Evolutionary conservation across 768 basidiomycete genomes (phyloP), one percentile per base, ranked within the genome.

Genomic region (Tylopilus felleus): DNA sequence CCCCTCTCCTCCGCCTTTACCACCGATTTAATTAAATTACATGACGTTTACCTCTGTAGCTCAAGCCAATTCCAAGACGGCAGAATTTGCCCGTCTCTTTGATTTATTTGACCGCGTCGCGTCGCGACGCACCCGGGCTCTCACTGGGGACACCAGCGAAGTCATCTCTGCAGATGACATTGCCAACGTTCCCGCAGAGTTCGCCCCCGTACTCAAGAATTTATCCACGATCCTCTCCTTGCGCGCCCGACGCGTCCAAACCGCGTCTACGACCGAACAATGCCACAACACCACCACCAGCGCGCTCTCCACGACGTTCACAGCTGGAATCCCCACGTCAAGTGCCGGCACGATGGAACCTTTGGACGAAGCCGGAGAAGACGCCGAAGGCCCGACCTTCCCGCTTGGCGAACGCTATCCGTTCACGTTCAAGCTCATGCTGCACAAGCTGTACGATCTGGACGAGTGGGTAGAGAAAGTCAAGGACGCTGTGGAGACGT

Each of bases 371-470:
- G 54, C 60, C 14, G 62, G 65, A 19, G 62, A 62, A 43, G 65
- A 66, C 1, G 38, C 51, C 13, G 68, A 70, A 43, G 73, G 61
- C 1, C 71, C 70, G 2, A 71, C 71, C 35, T 83, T 83, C 53
- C 79, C 78, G 5, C 63, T 77, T 6, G 59, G 33, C 0, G 55
- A 60, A 57, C 69, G 71, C 47, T 82, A 79, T 60, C 74, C 75
- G 17, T 86, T 86, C 70, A 85, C 80, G 31, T 86, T 86, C 74
- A 81, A 79, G 60, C 73, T 82, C 61, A 86, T 84, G 82, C 65
- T 85, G 52, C 82, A 86, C 71, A 80, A 83, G 64, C 72, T 86
- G 12, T 86, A 86, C 66, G 74, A 78, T 22, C 45, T 79, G 49
- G 80, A 81, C 21, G 83, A 84, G 50, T 86, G 83, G 81, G 74